Percentiles rank a stretch among this genome's conserved stretches.
Evolutionary conservation across 345 rosid species (phyloP).

Genomic region (Litchi chinensis): DNA sequence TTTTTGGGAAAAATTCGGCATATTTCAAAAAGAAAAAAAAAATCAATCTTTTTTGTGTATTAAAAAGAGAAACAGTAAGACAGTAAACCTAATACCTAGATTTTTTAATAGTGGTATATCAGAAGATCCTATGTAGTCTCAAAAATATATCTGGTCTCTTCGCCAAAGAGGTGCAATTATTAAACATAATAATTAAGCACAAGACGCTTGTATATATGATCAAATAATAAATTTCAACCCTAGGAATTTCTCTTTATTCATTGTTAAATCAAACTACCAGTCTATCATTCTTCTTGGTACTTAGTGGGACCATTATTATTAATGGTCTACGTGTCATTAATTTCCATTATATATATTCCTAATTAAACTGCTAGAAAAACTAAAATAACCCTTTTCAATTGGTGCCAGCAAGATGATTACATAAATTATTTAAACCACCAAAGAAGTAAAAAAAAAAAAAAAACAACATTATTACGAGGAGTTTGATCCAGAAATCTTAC

Average conservation of each 20-base stretch:
- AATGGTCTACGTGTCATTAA: slow-evolving; percentile 6
- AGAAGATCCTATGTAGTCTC: not conserved
- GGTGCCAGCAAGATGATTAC: slow-evolving; percentile 1
- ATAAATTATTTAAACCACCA: no score
- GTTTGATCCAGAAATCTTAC: not conserved
- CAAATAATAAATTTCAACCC: not conserved
- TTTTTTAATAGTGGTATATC: not conserved
- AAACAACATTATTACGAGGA: not conserved
- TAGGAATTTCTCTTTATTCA: not conserved
- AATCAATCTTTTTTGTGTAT: no score
- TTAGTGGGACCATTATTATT: not conserved
- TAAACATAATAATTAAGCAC: not conserved
- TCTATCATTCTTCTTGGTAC: not conserved
- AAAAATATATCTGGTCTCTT: not conserved
- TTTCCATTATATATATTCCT: not conserved
- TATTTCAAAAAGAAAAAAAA: no score
- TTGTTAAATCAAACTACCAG: not conserved
- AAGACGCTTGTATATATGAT: not conserved
- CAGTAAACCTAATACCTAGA: not conserved
- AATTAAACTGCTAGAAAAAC: not conserved
- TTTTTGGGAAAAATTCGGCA: no score
- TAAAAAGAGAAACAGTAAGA: no score
- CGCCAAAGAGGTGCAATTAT: not conserved
- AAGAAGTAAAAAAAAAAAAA: not conserved
- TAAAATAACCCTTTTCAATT: not conserved